Evolutionary conservation across 2,329 filamentous ascomycete genomes (phyloP), one percentile per base, ranked within the genome.

Genomic region (Teratosphaeria pseudoeucalypti): DNA sequence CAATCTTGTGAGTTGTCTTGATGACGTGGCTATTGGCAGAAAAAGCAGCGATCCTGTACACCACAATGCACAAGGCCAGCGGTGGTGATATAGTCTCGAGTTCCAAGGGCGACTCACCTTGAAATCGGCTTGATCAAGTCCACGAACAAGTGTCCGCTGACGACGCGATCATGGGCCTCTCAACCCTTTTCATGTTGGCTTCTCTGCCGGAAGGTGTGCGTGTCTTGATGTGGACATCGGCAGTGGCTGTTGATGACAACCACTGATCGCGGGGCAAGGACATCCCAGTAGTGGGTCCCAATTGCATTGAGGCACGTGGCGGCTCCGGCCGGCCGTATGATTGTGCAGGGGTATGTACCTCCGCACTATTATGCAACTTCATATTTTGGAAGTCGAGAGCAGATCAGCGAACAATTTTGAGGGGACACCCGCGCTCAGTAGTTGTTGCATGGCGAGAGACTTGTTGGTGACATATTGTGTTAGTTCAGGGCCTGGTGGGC

Each of bases 121-220:
- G 59, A 27, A 9, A 58, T 58, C 3, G 59, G 56, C 53, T 58
- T 58, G 56, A 58, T 52, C 37, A 61, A 26, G 39, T 34, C 57
- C 58, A 54, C 19, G 54, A 19, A 47, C 43, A 47, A 47, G 2
- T 47, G 14, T 47, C 43, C 6, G 43, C 6, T 19, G 11, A 47
- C n/a, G 16, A 47, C 7, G 14, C 16, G 43, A n/a, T 7, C 43
- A n/a, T 47, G 43, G 43, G n/a, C 43, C 14, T 47, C 7, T 47
- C n/a, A 7, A 16, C 2, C 14, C 16, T 47, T 47, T 47, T 47
- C 7, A 7, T 47, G 43, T n/a, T 16, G 12, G 7, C 12, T 6
- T n/a, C 19, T 47, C 16, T 47, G 43, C 43, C 43, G 43, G 43
- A 47, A 47, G 16, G 14, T 14, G 23, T 14, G 43, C 43, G 4